These are phyloP conservation scores for Rhodomyrtus tomentosa DNA, from an alignment of 345 rosid genomes.

Conservation along the genomic window DNA sequence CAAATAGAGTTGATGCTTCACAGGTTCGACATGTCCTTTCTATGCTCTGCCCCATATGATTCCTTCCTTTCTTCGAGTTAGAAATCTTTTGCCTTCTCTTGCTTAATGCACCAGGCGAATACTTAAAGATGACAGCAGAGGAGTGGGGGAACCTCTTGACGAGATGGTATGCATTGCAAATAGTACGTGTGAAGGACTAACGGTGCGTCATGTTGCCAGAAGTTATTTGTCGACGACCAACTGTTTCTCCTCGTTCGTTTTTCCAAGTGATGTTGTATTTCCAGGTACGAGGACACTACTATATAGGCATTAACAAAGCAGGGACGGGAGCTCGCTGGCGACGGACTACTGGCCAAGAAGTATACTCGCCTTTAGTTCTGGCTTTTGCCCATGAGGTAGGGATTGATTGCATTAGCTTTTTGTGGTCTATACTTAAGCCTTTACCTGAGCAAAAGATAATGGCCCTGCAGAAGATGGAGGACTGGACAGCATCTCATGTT, in stretches of 20 bases:
- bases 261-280: background rate
- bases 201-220: slow-evolving; percentile 17
- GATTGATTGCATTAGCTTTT: background rate
- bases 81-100: background rate
- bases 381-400: slow-evolving; percentile 69
- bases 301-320: slow-evolving; percentile 37
- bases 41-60: background rate
- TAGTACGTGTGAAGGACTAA: slow-evolving; percentile 45
- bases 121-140: slow-evolving; percentile 43
- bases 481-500: slow-evolving; percentile 41
- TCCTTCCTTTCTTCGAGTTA: background rate
- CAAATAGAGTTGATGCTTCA: slow-evolving; percentile 89
- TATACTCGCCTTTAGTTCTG: slow-evolving; percentile 61
- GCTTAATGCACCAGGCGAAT: slow-evolving; percentile 26
- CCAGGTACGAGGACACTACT: slow-evolving; percentile 72
- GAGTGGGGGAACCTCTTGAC: slow-evolving; percentile 58
- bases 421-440: background rate
- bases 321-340: slow-evolving; percentile 80
- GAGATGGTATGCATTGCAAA: slow-evolving; percentile 36
- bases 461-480: slow-evolving; percentile 21
- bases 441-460: background rate
- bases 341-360: slow-evolving; percentile 62
- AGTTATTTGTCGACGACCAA: background rate
- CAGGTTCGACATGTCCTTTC: slow-evolving; percentile 26
- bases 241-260: background rate